Evolutionary conservation across 805 yeast genomes (phyloP).

Genomic region (Barnettozyma vustinii): DNA sequence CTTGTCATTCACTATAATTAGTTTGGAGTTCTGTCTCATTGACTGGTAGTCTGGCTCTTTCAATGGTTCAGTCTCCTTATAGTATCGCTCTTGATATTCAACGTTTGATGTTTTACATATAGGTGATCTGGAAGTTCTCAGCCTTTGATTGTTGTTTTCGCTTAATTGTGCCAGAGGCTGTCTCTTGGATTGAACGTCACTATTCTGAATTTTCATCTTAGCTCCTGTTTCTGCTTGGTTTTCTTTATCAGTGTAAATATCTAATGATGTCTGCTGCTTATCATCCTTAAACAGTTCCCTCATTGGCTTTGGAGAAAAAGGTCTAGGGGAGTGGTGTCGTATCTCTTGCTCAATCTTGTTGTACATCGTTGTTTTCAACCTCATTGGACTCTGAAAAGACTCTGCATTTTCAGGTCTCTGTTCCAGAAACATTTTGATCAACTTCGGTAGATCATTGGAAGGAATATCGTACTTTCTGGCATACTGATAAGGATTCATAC

Average conservation of each 20-base stretch:
- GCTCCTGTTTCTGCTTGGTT: neutral
- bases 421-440: constrained; percentile 32
- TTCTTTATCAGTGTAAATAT: constrained; percentile 15
- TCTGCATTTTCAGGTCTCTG: constrained; percentile 31
- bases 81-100: constrained; percentile 16
- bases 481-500: constrained; percentile 36
- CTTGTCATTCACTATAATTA: constrained; percentile 47
- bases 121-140: constrained; percentile 3
- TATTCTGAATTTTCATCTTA: neutral
- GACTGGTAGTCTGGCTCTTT: constrained; percentile 21
- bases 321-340: constrained; percentile 17
- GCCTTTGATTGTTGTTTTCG: constrained; percentile 10
- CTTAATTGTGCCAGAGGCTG: constrained; percentile 18
- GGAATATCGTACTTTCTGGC: constrained; percentile 32
- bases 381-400: constrained; percentile 21
- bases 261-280: constrained; percentile 1
- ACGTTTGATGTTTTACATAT: neutral
- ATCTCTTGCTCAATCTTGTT: constrained; percentile 23
- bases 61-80: constrained; percentile 19
- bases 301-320: constrained; percentile 13
- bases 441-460: constrained; percentile 30
- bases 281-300: constrained; percentile 10
- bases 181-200: constrained; percentile 9
- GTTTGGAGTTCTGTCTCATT: constrained; percentile 14
- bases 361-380: constrained; percentile 19